These are phyloP conservation scores for Sporothrix dimorphospora DNA, from an alignment of 2,329 filamentous ascomycete genomes.

Conservation along the genomic window DNA sequence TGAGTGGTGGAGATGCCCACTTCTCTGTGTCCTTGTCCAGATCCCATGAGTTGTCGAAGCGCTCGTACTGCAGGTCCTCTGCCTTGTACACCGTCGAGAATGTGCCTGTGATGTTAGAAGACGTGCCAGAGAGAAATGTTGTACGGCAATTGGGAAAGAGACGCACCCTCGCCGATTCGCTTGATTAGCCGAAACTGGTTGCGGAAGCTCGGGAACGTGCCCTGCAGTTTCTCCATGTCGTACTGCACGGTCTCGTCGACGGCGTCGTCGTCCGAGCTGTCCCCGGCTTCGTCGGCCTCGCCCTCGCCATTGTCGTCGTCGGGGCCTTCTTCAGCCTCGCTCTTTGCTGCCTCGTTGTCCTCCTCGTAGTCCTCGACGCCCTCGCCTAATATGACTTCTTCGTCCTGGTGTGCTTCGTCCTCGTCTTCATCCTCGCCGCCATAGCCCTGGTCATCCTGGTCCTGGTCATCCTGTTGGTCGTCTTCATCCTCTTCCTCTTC, in stretches of 20 bases:
- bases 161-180: conserved; percentile 88
- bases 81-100: conserved; percentile 99
- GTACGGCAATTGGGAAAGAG: background rate
- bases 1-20: conserved; percentile 71
- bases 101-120: conserved; percentile 64
- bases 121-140: background rate
- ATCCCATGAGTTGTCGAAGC: conserved; percentile 87
- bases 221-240: conserved; percentile 85
- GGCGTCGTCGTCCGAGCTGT: conserved; percentile 62
- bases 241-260: conserved; percentile 72
- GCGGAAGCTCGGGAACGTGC: conserved; percentile 80
- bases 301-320: conserved; percentile 42
- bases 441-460: conserved; percentile 37
- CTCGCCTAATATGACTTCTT: conserved; percentile 20
- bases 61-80: conserved; percentile 84
- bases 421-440: conserved; percentile 54
- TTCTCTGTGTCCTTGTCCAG: conserved; percentile 66
- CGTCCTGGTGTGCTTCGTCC: conserved; percentile 40
- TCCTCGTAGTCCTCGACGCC: conserved; percentile 39
- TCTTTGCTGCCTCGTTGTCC: conserved; percentile 51
- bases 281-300: conserved; percentile 46
- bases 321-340: conserved; percentile 41
- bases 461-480: conserved; percentile 40
- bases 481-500: conserved; percentile 40
- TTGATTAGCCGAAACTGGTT: conserved; percentile 89